Percentiles rank a stretch among this genome's conserved stretches.
phyloP scores from a whole-genome alignment of 1,284 basidiomycete genomes.

The Serendipita sp. region DNA sequence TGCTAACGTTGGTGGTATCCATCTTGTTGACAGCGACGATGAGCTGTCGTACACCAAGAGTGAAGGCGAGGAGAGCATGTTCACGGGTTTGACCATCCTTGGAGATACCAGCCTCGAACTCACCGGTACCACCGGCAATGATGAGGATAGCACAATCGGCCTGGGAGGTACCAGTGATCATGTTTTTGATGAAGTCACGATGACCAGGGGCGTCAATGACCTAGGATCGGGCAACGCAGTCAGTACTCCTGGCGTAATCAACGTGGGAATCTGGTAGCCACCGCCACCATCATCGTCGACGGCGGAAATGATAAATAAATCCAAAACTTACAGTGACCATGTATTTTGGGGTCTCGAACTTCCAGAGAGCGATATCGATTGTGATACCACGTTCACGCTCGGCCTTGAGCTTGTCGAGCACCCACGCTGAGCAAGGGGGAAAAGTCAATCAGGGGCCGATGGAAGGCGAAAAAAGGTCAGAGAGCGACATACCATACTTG shows the following conservation, averaged over 20 bases:
- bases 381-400: constrained; percentile 99
- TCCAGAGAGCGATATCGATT: constrained; percentile 99
- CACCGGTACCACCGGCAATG: constrained; percentile 97
- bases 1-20: constrained; percentile 83
- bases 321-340: constrained; percentile 59
- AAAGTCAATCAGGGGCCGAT: constrained; percentile 18
- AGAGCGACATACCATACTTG: constrained; percentile 70
- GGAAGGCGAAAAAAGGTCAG: constrained; percentile 2
- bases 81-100: constrained; percentile 99
- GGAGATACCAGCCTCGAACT: constrained; percentile 99
- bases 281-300: constrained; percentile 12
- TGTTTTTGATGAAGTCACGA: constrained; percentile 99
- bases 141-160: constrained; percentile 99
- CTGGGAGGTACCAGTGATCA: constrained; percentile 99
- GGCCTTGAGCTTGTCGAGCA: constrained; percentile 99
- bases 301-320: constrained; percentile 14
- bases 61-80: constrained; percentile 99
- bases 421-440: constrained; percentile 60
- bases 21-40: constrained; percentile 99
- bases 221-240: constrained; percentile 24
- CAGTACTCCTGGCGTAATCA: constrained; percentile 12
- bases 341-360: constrained; percentile 95
- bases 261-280: constrained; percentile 9
- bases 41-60: constrained; percentile 99
- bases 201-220: constrained; percentile 99